These are phyloP conservation scores for Tetrahymena thermophila DNA, from an alignment of 73 alveolate genomes.

Conservation along the genomic window DNA sequence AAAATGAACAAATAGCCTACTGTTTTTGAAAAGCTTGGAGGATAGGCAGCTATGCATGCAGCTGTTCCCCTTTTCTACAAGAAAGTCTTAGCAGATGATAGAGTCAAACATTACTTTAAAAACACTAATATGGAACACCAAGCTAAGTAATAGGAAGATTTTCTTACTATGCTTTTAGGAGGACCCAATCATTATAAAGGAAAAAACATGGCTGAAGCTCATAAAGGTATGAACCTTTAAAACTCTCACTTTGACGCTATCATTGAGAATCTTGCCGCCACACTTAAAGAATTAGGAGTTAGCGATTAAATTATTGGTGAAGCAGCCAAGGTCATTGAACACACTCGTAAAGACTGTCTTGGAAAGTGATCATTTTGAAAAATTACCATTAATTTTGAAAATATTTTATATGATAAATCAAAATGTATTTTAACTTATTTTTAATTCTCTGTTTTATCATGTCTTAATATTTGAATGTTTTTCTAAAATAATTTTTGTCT, in stretches of 20 bases:
- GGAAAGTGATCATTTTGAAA: background rate
- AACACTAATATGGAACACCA: slow-evolving; percentile 54
- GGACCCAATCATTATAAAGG: slow-evolving; percentile 52
- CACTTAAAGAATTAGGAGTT: slow-evolving; percentile 53
- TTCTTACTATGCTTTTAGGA: slow-evolving; percentile 55
- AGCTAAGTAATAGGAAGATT: slow-evolving; percentile 13
- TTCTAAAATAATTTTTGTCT: too few relatives aligned
- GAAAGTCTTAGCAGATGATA: slow-evolving; percentile 51
- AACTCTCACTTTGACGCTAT: slow-evolving; percentile 39
- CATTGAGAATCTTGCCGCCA: slow-evolving; percentile 36
- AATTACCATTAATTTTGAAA: background rate
- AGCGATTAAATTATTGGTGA: slow-evolving; percentile 40
- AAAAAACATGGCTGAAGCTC: slow-evolving; percentile 55
- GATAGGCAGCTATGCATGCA: slow-evolving; percentile 52
- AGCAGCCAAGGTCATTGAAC: slow-evolving; percentile 41
- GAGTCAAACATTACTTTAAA: slow-evolving; percentile 55
- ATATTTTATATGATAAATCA: too few relatives aligned
- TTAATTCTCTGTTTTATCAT: too few relatives aligned
- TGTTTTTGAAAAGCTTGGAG: slow-evolving; percentile 53
- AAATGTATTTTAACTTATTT: too few relatives aligned
- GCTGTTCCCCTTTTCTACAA: slow-evolving; percentile 59
- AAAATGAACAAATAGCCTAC: slow-evolving; percentile 10
- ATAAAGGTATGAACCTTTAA: slow-evolving; percentile 48
- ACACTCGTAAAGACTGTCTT: slow-evolving; percentile 31
- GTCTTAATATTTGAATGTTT: too few relatives aligned